These are phyloP conservation scores for Pleoardoris graminearum DNA, from an alignment of 2,329 filamentous ascomycete species.

Conservation along the genomic window DNA sequence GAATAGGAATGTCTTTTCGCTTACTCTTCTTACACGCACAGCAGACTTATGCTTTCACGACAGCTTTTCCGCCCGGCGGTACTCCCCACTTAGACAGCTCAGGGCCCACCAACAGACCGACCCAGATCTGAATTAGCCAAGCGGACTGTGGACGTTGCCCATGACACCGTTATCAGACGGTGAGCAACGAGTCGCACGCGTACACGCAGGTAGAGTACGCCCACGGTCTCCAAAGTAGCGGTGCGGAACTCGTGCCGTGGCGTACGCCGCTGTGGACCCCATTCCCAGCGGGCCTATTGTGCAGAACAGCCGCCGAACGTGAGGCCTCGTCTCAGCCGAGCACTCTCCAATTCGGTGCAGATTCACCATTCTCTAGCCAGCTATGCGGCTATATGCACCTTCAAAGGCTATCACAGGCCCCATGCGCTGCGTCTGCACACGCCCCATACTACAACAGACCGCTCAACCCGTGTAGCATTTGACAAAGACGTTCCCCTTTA, in stretches of 20 bases:
- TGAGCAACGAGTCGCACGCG: slow-evolving; percentile 18
- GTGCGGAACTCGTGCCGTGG: background rate
- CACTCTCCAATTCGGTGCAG: background rate
- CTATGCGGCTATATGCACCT: background rate
- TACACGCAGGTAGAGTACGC: background rate
- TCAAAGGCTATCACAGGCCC: background rate
- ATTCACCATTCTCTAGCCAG: background rate
- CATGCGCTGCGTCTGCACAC: background rate
- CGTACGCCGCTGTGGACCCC: background rate
- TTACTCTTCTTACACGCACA: background rate
- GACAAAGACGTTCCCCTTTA: background rate
- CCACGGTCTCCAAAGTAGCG: background rate
- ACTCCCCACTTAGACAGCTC: background rate
- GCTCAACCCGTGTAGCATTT: background rate
- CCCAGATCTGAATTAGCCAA: background rate
- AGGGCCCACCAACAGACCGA: background rate
- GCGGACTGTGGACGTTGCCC: background rate
- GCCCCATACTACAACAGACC: background rate
- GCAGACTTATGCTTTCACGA: background rate
- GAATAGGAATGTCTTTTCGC: too few species aligned
- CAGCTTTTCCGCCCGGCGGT: background rate
- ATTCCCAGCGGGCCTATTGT: background rate
- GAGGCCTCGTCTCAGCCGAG: background rate
- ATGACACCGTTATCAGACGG: slow-evolving; percentile 28
- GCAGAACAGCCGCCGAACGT: background rate